Base-by-base conservation (phyloP, 768 basidiomycete genomes). In the Pulveroboletus sp. region DNA sequence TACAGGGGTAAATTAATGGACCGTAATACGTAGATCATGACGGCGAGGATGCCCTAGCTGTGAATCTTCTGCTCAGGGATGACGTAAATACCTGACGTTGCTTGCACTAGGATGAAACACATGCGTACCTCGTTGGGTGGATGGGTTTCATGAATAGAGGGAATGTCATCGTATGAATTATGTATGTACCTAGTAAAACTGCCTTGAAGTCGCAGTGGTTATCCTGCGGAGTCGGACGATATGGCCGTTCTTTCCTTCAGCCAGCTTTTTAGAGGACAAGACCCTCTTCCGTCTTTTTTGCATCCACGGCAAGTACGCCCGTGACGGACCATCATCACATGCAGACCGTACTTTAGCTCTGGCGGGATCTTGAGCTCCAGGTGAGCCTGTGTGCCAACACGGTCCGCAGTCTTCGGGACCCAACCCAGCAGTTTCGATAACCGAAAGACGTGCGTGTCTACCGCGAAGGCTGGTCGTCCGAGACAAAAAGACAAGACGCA, bases 401-500 rank as follows among this genome's bases (percentile, higher is more conserved):
- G 63, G 57, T 80, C 74, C 14, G 79, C 75, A 22, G 48, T 57
- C 44, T 56, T 41, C 4, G 74, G 73, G n/a, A 74, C 70, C 73
- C 73, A 75, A 4, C 71, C 71, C 17, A 65, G 41, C 45, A 82
- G 48, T 44, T 68, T 77, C 62, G 73, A 74, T 47, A 82, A 60
- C 13, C 81, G 70, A 56, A 74, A 83, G 22, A 84, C 76, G 52
- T 83, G 81, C 8, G 82, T 84, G 51, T 84, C 82, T 42, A 84
- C 82, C 1, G 82, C 79, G 48, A 83, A 83, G 0, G 79, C 77
- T 38, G 78, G 70, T n/a, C 82, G 70, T 5, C 76, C 80, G 7
- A 84, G 68, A 54, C 79, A 81, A 61, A 83, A 81, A 20, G 82
- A 69, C 12, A 83, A 63, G 0, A 84, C 81, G 50, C 82, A 83